Evolutionary conservation across 177 flowering plant genomes (phyloP).

Genomic region (Tripterygium wilfordii): DNA sequence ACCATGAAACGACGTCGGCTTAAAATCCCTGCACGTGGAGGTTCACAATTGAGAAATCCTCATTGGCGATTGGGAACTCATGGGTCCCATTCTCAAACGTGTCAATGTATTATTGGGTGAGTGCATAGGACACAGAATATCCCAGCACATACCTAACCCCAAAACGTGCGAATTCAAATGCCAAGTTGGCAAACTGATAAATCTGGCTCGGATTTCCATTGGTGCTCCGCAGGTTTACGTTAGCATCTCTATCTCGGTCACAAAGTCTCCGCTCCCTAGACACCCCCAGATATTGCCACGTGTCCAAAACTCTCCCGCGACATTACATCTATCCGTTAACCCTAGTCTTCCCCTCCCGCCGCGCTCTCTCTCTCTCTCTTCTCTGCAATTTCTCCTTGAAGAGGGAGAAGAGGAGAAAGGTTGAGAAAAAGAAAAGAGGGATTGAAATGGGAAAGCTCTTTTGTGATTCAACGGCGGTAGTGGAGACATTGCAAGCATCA

Average conservation of each 20-base stretch:
- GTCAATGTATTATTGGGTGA: no score
- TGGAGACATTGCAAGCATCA: slow-evolving; percentile 30
- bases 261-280: no score
- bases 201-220: slow-evolving; percentile 4
- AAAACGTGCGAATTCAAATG: no score
- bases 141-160: no score
- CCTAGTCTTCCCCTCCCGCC: slow-evolving; percentile 25
- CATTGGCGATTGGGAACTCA: no score
- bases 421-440: neutral
- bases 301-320: slow-evolving; percentile 30
- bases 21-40: no score
- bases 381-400: slow-evolving; percentile 16
- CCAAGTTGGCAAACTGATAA: neutral
- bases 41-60: no score
- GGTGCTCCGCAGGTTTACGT: slow-evolving; percentile 11
- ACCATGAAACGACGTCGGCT: no score
- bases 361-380: slow-evolving; percentile 16
- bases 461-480: slow-evolving; percentile 53
- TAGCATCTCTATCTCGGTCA: slow-evolving; percentile 10
- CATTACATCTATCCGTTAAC: slow-evolving; percentile 50
- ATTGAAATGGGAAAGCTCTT: slow-evolving; percentile 67
- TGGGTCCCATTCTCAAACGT: no score
- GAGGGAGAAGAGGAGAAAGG: slow-evolving; percentile 1
- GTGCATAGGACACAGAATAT: no score
- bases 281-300: slow-evolving; percentile 30